Percentiles rank a stretch among this genome's conserved stretches.
Evolutionary conservation across 2,329 filamentous ascomycete genomes (phyloP).

Genomic region (Westerdykella sp.): DNA sequence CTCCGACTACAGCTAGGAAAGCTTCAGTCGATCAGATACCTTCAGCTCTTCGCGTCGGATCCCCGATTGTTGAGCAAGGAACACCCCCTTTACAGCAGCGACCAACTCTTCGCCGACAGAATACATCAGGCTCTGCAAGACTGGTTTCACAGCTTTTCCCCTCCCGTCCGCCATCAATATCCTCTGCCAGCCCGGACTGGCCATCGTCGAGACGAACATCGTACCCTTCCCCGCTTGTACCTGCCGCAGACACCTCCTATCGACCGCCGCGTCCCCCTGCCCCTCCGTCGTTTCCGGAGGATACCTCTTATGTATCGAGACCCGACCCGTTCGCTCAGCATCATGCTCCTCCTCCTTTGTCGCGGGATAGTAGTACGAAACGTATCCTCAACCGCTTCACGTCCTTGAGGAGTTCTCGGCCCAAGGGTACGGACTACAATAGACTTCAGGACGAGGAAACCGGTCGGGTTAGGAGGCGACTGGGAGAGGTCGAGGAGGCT

Average conservation of each 20-base stretch:
- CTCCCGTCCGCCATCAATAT: conserved; percentile 24
- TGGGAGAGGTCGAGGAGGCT: conserved; percentile 26
- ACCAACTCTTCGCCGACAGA: conserved; percentile 22
- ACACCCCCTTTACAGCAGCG: conserved; percentile 11
- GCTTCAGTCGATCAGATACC: conserved; percentile 20
- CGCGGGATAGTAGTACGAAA: conserved; percentile 21
- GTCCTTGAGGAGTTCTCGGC: conserved; percentile 18
- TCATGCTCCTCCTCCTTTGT: conserved; percentile 9
- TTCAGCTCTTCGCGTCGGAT: conserved; percentile 24
- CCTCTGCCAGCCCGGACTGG: conserved; percentile 17
- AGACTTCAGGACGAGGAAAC: conserved; percentile 31
- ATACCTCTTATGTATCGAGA: conserved; percentile 25
- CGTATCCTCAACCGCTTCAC: conserved; percentile 27
- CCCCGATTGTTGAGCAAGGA: conserved; percentile 17
- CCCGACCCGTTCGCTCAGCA: conserved; percentile 16
- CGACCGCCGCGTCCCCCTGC: conserved; percentile 27
- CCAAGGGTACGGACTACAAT: conserved; percentile 21
- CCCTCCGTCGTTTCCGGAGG: conserved; percentile 25
- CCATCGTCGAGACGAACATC: conserved; percentile 23
- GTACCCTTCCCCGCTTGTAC: conserved; percentile 24
- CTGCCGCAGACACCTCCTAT: conserved; percentile 24
- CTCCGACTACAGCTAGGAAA: conserved; percentile 16
- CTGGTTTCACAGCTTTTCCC: conserved; percentile 34
- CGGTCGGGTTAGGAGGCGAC: conserved; percentile 3
- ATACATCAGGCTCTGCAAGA: conserved; percentile 28